Conservation (phyloP, 2,329 filamentous ascomycete species). For the Nannizzia gypsea region DNA sequence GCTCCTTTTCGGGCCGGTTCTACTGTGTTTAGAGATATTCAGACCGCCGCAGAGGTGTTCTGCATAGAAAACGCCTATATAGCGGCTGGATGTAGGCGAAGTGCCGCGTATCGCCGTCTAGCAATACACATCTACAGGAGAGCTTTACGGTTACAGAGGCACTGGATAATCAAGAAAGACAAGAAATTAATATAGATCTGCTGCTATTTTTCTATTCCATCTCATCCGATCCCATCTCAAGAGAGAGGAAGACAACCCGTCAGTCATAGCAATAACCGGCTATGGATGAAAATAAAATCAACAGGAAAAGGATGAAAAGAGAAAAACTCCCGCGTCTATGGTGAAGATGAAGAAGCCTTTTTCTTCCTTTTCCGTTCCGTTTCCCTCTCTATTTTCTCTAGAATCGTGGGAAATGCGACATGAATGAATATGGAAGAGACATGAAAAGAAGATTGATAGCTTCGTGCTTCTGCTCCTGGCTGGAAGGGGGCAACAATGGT, state of each 20-base stretch:
- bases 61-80: no score
- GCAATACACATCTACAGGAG: no score
- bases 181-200: conserved; percentile 7
- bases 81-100: no score
- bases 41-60: no score
- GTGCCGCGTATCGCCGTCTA: no score
- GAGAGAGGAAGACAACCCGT: conserved; percentile 22
- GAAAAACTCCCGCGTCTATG: not conserved
- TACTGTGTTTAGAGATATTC: no score
- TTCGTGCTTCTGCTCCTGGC: not conserved
- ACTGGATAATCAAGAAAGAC: not conserved
- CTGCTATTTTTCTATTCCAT: not conserved
- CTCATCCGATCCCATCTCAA: conserved; percentile 16
- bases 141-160: not conserved
- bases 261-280: not conserved
- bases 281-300: not conserved
- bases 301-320: not conserved
- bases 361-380: not conserved
- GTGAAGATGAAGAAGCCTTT: not conserved
- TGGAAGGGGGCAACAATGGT: not conserved
- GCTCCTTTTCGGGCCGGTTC: no score
- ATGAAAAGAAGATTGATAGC: not conserved
- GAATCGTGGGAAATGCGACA: not conserved
- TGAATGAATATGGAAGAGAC: conserved; percentile 1
- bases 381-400: not conserved